Conservation (phyloP, 1,284 basidiomycete genomes). For the Trametes pubescens region DNA sequence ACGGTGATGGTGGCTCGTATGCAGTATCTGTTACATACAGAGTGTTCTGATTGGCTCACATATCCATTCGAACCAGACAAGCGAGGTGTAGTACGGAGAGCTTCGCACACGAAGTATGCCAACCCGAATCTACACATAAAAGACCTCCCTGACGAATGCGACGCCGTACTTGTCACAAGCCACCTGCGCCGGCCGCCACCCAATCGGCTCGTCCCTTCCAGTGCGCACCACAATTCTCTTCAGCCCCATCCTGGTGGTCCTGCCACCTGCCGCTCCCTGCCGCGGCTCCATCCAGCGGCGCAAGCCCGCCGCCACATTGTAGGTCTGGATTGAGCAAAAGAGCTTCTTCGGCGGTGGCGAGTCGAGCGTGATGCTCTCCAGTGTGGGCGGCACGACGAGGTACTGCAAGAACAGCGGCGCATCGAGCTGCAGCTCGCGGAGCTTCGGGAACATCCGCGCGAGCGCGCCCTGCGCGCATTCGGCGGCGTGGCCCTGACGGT, state of each 20-base stretch:
- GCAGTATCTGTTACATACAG: too few relatives aligned
- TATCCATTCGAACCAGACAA: too few relatives aligned
- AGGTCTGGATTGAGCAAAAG: constrained; percentile 3
- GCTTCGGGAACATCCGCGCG: neutral
- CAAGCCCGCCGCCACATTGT: constrained; percentile 1
- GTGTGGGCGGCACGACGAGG: neutral
- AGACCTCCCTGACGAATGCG: neutral
- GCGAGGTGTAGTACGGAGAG: too few relatives aligned
- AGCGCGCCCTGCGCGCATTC: neutral
- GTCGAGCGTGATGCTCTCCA: neutral
- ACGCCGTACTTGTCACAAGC: constrained; percentile 1
- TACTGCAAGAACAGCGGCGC: constrained; percentile 6
- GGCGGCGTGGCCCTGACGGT: neutral
- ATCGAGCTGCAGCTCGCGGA: constrained; percentile 9
- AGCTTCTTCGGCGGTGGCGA: constrained; percentile 1
- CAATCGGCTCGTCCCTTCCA: constrained; percentile 1
- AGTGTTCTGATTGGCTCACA: too few relatives aligned
- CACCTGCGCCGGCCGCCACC: neutral
- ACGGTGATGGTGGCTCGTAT: too few relatives aligned
- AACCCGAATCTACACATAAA: neutral
- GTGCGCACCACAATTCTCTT: neutral
- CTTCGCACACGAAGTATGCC: neutral
- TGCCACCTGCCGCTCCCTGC: neutral
- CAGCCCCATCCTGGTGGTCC: neutral
- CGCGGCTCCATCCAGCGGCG: neutral